These are phyloP conservation scores for Hymenoscyphus repandus DNA, from an alignment of 2,329 filamentous ascomycete genomes.

Conservation along the genomic window DNA sequence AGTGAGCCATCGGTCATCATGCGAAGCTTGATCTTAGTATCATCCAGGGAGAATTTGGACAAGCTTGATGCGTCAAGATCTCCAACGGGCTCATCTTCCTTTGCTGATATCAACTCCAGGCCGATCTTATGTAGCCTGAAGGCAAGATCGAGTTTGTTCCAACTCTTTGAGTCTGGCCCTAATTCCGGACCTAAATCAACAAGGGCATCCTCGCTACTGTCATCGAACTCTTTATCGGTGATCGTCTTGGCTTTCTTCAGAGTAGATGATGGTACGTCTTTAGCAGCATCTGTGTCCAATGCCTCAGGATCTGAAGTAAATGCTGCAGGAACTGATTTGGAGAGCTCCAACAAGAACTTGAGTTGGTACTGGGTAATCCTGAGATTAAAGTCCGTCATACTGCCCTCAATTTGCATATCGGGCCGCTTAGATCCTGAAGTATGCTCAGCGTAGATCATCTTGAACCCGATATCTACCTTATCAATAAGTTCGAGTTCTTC, in stretches of 20 bases:
- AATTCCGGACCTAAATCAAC: constrained; percentile 66
- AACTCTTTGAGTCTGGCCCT: constrained; percentile 61
- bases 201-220: constrained; percentile 37
- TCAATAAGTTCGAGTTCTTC: constrained; percentile 97
- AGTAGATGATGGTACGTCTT: constrained; percentile 59
- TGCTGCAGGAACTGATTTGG: constrained; percentile 78
- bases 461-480: constrained; percentile 90
- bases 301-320: constrained; percentile 72
- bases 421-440: constrained; percentile 70
- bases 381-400: constrained; percentile 89
- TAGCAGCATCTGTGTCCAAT: constrained; percentile 66
- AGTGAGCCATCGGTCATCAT: constrained; percentile 90
- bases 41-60: constrained; percentile 89
- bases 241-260: constrained; percentile 22
- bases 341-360: constrained; percentile 82
- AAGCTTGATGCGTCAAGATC: constrained; percentile 75
- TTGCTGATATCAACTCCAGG: constrained; percentile 76
- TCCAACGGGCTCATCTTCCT: constrained; percentile 71
- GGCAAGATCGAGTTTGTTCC: constrained; percentile 89
- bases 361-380: constrained; percentile 86
- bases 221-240: constrained; percentile 7
- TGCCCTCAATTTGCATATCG: constrained; percentile 85
- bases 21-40: constrained; percentile 84
- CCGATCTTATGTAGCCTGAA: constrained; percentile 87
- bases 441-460: constrained; percentile 88